Percentiles rank a stretch among this genome's conserved stretches.
Evolutionary conservation across 2,329 filamentous ascomycete species (phyloP).

Genomic region (Karstenula rhodostoma): DNA sequence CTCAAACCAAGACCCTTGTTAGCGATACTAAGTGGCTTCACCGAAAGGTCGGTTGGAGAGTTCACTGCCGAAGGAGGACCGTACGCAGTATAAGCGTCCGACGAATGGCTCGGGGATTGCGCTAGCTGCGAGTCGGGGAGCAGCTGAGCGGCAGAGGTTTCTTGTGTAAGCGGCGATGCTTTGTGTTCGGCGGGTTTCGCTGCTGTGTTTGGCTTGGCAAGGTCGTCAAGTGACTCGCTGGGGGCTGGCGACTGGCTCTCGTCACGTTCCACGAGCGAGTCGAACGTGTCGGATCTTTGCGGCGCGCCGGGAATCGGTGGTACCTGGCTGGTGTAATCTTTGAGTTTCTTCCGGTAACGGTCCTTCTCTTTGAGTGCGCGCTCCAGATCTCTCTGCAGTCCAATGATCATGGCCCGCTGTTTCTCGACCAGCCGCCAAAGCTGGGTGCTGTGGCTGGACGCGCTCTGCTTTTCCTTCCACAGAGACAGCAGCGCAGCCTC

Average conservation of each 20-base stretch:
- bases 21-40: conserved; percentile 37
- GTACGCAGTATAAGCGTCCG: conserved; percentile 33
- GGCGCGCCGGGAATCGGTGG: conserved; percentile 46
- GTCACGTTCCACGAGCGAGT: conserved; percentile 46
- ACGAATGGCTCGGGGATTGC: conserved; percentile 42
- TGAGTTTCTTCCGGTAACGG: conserved; percentile 87
- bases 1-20: conserved; percentile 37
- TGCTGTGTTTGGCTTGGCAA: conserved; percentile 28
- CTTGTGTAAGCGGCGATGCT: conserved; percentile 30
- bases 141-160: conserved; percentile 25
- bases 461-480: conserved; percentile 88
- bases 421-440: conserved; percentile 97
- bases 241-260: conserved; percentile 49
- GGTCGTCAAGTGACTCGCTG: conserved; percentile 42
- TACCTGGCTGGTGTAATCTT: conserved; percentile 69
- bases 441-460: conserved; percentile 88
- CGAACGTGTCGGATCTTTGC: conserved; percentile 45
- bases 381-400: conserved; percentile 93
- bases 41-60: conserved; percentile 45
- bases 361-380: conserved; percentile 93
- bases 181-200: conserved; percentile 34
- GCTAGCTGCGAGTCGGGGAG: conserved; percentile 43
- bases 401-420: conserved; percentile 90
- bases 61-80: conserved; percentile 36
- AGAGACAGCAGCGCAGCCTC: conserved; percentile 90